Base-by-base conservation (phyloP, 805 yeast genomes). In the Teunomyces cretensis region DNA sequence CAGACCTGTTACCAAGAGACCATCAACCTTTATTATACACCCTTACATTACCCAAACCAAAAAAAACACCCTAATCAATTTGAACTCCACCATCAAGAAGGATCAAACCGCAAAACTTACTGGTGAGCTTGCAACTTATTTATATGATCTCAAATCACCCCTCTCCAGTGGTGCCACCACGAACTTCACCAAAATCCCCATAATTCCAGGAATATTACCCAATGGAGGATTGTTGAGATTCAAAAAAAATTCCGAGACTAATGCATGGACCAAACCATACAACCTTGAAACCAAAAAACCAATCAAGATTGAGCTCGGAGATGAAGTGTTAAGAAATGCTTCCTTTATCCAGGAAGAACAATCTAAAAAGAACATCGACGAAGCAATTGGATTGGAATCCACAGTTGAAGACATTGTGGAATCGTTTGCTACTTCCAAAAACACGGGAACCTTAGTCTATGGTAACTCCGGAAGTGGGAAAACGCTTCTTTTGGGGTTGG, bases 381-480 rank as follows among this genome's bases (percentile, higher is more conserved):
- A 53, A 6, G 75, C 81, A 3, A 78, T 86, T 33, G 96, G 94
- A 0, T 70, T 83, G 37, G 83, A 81, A 24, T 54, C 63, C 2
- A 55, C 71, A 5, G 52, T 83, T 9, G 63, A 59, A 0, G 64
- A 67, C 3, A 54, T 81, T 9, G 52, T 64, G 6, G 70, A 70
- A 6, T 58, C 74, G 0, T 54, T 83, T 2, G 56, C 69, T 6
- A 62, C 74, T 33, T 77, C 68, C 24, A 57, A 76, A 6, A 74
- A 72, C 41, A 60, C 74, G 6, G 88, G 92, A 1, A 68, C 81
- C 0, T 65, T 89, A 43, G 56, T 91, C 0, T 76, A 81, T 52
- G 98, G 97, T 0, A 65, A 82, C 16, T 70, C 87, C 1, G 97
- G 97, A 0, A 78, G 88, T 49, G 98, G 98, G 0, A 92, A 92